Base-by-base conservation (phyloP, 1,139 yeast genomes). In the Pichia sp. region DNA sequence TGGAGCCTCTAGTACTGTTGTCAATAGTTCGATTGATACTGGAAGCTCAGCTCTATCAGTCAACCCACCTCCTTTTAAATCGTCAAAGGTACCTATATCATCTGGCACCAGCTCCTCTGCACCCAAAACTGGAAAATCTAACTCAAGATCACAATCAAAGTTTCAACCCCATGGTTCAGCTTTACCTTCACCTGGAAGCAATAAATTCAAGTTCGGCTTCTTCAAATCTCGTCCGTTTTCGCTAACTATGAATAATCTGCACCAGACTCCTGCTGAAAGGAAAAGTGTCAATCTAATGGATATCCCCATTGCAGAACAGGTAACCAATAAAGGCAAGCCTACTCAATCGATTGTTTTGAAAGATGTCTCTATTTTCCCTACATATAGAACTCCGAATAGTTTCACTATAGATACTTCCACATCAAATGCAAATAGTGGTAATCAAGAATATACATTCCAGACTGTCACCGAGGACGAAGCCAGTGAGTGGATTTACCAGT, bases 401-500 rank as follows among this genome's bases (percentile, higher is more conserved):
- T 83, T 86, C 64, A 80, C 80, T 51, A 63, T 86, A 30, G 76
- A 76, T 19, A 60, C 58, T 48, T 34, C 34, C 26, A 27, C 35
- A 5, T 62, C 80, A 28, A 74, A 75, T 18, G 77, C 72, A 22
- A 62, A 60, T 38, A 74, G 74, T 18, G 76, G 72, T 22, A 62
- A 60, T 39, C 69, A 69, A 25, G 88, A 81, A 42, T 73, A 66
- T 49, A 66, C 76, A 30, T 69, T 88, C 53, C 96, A 91, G 56
- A 80, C 93, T 1, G 56, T 71, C 1, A 64, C 59, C 45, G 80
- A 76, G n/a, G 46, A 50, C 3, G 94, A 84, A 25, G 73, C 83
- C 41, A 74, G 73, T 40, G 86, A 78, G 34, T 91, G 97, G 97
- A 65, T 85, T 27, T 63, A 67, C 33, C 63, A 62, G 41, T 53